These are phyloP conservation scores for Aspergillus sclerotioniger DNA, from an alignment of 495 filamentous ascomycete genomes.

Conservation along the genomic window DNA sequence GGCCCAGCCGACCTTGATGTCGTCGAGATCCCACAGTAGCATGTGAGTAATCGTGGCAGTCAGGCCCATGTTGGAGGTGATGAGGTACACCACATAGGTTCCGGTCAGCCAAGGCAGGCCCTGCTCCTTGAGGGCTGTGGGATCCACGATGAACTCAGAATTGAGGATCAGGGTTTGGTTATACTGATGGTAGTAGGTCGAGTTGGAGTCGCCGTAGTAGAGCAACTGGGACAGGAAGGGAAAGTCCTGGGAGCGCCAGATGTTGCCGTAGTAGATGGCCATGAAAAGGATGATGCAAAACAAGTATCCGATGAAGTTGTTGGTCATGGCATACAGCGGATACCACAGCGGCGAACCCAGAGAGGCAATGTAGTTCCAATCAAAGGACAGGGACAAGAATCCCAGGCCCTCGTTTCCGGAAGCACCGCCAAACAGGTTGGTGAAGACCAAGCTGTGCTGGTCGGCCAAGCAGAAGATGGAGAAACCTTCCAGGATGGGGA, in stretches of 20 bases:
- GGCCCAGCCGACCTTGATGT: slow-evolving; percentile 3
- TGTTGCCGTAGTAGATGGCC: slow-evolving; percentile 2
- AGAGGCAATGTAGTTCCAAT: slow-evolving; percentile 4
- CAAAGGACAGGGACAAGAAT: background rate
- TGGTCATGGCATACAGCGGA: slow-evolving; percentile 5
- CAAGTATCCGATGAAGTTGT: slow-evolving; percentile 4
- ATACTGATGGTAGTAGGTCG: background rate
- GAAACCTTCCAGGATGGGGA: slow-evolving; percentile 3
- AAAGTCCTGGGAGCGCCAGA: slow-evolving; percentile 6
- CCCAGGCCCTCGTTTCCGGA: slow-evolving; percentile 4
- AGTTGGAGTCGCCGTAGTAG: slow-evolving; percentile 6
- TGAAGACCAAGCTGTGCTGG: slow-evolving; percentile 4
- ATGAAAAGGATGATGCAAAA: slow-evolving; percentile 2
- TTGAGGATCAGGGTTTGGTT: slow-evolving; percentile 6
- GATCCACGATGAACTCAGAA: background rate
- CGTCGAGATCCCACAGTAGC: background rate
- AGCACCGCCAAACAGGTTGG: slow-evolving; percentile 4
- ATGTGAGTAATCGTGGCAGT: slow-evolving; percentile 3
- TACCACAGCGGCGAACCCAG: slow-evolving; percentile 4
- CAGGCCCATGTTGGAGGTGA: slow-evolving; percentile 5
- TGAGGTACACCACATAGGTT: slow-evolving; percentile 1
- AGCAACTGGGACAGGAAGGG: slow-evolving; percentile 4
- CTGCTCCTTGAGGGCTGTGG: background rate
- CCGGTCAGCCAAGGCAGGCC: slow-evolving; percentile 6
- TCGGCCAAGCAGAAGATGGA: slow-evolving; percentile 7